These are phyloP conservation scores for Russula lepida DNA, from an alignment of 768 basidiomycete species.

Conservation along the genomic window DNA sequence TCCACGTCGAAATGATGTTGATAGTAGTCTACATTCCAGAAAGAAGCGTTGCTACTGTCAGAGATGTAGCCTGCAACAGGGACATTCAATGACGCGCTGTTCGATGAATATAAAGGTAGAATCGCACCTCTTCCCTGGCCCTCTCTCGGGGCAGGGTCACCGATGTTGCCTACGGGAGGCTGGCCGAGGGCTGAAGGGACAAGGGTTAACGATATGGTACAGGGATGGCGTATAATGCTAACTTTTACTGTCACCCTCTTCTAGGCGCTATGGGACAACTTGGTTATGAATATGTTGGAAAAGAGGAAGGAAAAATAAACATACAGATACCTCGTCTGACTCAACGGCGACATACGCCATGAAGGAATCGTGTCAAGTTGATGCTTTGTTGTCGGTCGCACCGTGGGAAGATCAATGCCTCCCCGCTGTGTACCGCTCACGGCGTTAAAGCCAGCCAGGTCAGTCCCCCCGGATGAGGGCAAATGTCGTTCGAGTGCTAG, in stretches of 20 bases:
- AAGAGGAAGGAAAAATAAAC: background rate
- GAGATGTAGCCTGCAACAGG: slow-evolving; percentile 49
- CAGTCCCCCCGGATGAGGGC: background rate
- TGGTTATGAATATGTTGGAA: background rate
- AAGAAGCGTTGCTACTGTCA: slow-evolving; percentile 42
- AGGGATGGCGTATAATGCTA: background rate
- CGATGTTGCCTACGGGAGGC: slow-evolving; percentile 5
- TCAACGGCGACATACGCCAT: slow-evolving; percentile 74
- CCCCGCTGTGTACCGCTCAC: background rate
- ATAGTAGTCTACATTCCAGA: slow-evolving; percentile 78
- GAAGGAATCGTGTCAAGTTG: background rate
- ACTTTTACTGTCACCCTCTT: slow-evolving; percentile 32
- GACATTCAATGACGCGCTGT: background rate
- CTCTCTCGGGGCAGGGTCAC: background rate
- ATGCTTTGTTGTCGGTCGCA: background rate
- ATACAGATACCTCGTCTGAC: slow-evolving; percentile 49
- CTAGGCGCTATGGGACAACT: slow-evolving; percentile 35
- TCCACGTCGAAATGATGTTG: slow-evolving; percentile 86
- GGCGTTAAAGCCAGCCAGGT: background rate
- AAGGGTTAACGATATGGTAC: background rate
- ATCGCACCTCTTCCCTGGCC: slow-evolving; percentile 11
- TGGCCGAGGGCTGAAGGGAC: slow-evolving; percentile 2
- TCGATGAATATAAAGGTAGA: background rate
- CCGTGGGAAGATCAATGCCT: slow-evolving; percentile 1
- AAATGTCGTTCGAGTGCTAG: slow-evolving; percentile 8